Conservation (phyloP, 192 early-diverging fungal species). For the Podila minutissima region DNA sequence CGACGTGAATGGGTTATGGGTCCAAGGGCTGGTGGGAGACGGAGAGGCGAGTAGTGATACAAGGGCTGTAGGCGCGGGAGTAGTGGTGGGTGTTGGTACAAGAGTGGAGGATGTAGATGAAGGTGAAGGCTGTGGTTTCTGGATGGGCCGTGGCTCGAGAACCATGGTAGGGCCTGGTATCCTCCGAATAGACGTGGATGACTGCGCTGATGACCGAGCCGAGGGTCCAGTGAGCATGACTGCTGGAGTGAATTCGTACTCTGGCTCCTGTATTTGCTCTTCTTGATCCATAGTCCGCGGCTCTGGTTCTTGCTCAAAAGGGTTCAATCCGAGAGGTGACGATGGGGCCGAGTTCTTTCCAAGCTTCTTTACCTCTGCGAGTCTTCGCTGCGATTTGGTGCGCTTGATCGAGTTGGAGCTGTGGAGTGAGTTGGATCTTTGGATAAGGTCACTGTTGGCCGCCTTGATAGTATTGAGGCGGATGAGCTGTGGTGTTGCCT, state of each 20-base stretch:
- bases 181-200: conserved; percentile 2
- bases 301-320: background rate
- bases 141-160: conserved; percentile 31
- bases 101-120: background rate
- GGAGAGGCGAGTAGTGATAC: conserved; percentile 6
- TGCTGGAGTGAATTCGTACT: conserved; percentile 22
- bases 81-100: background rate
- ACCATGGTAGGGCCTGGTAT: conserved; percentile 20
- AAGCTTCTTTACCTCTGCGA: background rate
- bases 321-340: background rate
- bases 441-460: conserved; percentile 27
- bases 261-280: conserved; percentile 3
- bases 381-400: conserved; percentile 15
- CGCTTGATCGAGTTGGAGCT: conserved; percentile 38
- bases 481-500: conserved; percentile 26
- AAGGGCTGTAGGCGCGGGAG: background rate
- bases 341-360: background rate
- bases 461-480: conserved; percentile 26
- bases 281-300: background rate
- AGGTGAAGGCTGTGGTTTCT: background rate
- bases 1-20: background rate
- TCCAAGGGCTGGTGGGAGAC: background rate
- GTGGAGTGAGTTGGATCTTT: conserved; percentile 38
- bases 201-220: conserved; percentile 44
- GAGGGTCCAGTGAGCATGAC: conserved; percentile 45